These are phyloP conservation scores for Termitomyces sp. DNA, from an alignment of 768 basidiomycete genomes.

Conservation along the genomic window DNA sequence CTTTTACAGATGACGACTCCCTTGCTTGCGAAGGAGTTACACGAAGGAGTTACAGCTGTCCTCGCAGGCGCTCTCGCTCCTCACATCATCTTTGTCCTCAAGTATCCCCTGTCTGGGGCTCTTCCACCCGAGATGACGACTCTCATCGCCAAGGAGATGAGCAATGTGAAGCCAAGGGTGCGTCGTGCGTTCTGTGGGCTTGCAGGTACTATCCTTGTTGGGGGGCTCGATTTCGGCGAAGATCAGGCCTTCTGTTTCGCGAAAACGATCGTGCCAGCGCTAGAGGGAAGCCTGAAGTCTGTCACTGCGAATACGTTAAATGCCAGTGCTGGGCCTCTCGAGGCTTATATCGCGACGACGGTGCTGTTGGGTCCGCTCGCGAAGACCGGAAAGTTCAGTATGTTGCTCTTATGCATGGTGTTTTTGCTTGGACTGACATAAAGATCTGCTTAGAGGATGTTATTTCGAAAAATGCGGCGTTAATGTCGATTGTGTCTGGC, in stretches of 20 bases:
- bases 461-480: constrained; percentile 39
- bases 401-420: constrained; percentile 12
- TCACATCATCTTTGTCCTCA: constrained; percentile 56
- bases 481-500: constrained; percentile 42
- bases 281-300: constrained; percentile 69
- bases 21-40: constrained; percentile 67
- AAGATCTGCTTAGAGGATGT: constrained; percentile 29
- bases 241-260: constrained; percentile 47
- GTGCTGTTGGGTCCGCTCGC: constrained; percentile 59
- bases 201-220: constrained; percentile 54
- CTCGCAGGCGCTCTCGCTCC: constrained; percentile 48
- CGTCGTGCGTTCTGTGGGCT: constrained; percentile 59
- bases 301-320: constrained; percentile 57
- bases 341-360: constrained; percentile 77
- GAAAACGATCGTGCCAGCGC: constrained; percentile 44
- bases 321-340: constrained; percentile 60
- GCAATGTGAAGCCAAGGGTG: constrained; percentile 50
- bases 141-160: constrained; percentile 68
- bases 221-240: constrained; percentile 30
- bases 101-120: constrained; percentile 14
- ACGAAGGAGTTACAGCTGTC: constrained; percentile 54
- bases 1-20: constrained; percentile 40
- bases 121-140: constrained; percentile 38
- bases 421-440: background rate
- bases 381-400: constrained; percentile 48